Base-by-base conservation (phyloP, 2,329 filamentous ascomycete genomes). In the Pezicula carpinea region DNA sequence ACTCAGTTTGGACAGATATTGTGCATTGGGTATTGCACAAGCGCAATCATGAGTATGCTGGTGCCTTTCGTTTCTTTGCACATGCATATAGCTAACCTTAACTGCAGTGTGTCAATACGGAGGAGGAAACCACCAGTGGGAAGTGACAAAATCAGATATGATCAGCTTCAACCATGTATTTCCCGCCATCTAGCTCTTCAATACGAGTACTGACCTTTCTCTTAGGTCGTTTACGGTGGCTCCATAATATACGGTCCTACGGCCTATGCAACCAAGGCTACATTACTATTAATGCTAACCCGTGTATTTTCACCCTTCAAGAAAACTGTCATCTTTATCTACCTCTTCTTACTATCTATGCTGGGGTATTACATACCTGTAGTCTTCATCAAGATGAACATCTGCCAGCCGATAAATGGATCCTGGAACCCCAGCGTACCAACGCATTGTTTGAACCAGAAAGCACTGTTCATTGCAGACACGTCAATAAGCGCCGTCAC, bases 381-480 rank as follows among this genome's bases (percentile, higher is more conserved):
- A 10, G 55, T 61, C 51, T 51, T 56, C n/a, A 45, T 61, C 22
- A 65, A 65, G 38, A 56, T 51, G 14, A 19, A 52, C 19, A 49
- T 62, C 18, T 63, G 61, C 50, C 22, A 38, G 10, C 61, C 61
- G 2, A 57, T 63, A 23, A 17, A 32, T 2, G 50, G 53, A 3
- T 59, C 55, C 29, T 64, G 61, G 61, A 48, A 60, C 42, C 46
- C 47, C 2, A 36, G 36, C 34, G 18, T 44, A 29, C 36, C 7
- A 10, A 6, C 13, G 5, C 32, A n/a, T 8, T 70, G 68, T 53
- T 49, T 69, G n/a, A 56, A 70, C 49, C 65, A 69, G 32, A 49
- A 51, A 13, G 58, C 57, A 36, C 57, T 66, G 31, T 60, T 67
- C 21, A 58, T 56, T 6, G 59, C 59, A n/a, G 64, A 67, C 43